Evolutionary conservation across 1,139 yeast genomes (phyloP).

Genomic region (Saccharomyces hybrid): DNA sequence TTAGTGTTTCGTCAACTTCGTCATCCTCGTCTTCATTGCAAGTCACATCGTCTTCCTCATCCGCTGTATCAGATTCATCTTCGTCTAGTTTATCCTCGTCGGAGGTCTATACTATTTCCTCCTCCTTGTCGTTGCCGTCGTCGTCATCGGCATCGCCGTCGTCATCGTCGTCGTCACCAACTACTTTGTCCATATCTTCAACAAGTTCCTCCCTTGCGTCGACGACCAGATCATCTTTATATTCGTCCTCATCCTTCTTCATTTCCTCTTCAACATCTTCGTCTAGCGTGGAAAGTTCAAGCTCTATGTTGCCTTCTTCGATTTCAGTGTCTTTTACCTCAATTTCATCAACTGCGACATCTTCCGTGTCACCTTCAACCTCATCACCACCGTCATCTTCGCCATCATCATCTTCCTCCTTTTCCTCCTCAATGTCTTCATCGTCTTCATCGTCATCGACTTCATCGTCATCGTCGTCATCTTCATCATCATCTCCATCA

Average conservation of each 20-base stretch:
- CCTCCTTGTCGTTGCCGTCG: not conserved
- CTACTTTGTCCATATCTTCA: not conserved
- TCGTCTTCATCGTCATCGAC: conserved; percentile 5
- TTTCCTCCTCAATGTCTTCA: conserved; percentile 8
- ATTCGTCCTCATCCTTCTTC: conserved; percentile 6
- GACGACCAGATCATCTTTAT: conserved; percentile 1
- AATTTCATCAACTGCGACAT: conserved; percentile 11
- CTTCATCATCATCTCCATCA: conserved; percentile 5
- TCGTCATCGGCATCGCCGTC: not conserved
- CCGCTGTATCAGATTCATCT: not conserved
- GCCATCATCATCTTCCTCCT: conserved; percentile 7
- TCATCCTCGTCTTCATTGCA: not conserved
- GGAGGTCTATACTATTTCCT: not conserved
- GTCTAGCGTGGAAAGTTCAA: not conserved
- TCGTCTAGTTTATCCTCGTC: not conserved
- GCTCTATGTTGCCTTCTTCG: conserved; percentile 7
- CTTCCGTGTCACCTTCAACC: conserved; percentile 3
- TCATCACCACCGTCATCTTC: conserved; percentile 9
- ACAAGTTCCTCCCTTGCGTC: not conserved
- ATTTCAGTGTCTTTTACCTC: conserved; percentile 6
- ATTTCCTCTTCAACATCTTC: conserved; percentile 3
- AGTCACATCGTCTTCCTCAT: not conserved
- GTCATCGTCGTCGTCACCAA: not conserved
- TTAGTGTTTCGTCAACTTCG: not conserved
- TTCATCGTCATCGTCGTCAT: conserved; percentile 9